phyloP scores from a whole-genome alignment of 129 eudicot species.

The Artemisia annua region DNA sequence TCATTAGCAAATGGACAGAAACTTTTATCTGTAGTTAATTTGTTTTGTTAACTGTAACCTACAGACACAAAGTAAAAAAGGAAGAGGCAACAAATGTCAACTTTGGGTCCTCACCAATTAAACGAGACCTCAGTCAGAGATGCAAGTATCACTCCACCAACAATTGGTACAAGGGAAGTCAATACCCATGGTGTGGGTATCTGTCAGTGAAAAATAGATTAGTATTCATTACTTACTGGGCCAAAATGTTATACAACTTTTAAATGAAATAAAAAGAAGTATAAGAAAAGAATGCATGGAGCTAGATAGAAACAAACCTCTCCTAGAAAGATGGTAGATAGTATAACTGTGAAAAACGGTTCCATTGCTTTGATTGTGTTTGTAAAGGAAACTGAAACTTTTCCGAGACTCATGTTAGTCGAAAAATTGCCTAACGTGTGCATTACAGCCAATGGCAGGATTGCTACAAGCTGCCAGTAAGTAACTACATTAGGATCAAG shows the following conservation, averaged over 20 bases:
- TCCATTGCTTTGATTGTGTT: conserved; percentile 93
- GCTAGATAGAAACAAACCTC: conserved; percentile 50
- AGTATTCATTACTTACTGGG: neutral
- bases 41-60: conserved; percentile 2
- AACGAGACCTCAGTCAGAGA: conserved; percentile 92
- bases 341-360: conserved; percentile 78
- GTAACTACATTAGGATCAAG: conserved; percentile 23
- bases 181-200: conserved; percentile 76
- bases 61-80: neutral
- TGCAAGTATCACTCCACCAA: conserved; percentile 96
- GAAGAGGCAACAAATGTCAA: neutral
- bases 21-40: neutral
- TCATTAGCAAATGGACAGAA: neutral
- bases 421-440: conserved; percentile 81
- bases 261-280: neutral
- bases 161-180: conserved; percentile 80
- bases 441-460: conserved; percentile 74
- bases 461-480: conserved; percentile 60
- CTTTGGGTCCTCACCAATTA: conserved; percentile 64
- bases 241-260: conserved; percentile 4
- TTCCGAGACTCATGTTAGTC: conserved; percentile 86
- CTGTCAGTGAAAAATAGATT: conserved; percentile 37
- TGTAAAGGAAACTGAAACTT: conserved; percentile 84
- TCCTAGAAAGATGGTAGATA: conserved; percentile 74
- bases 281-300: neutral